These are phyloP conservation scores for Nakazawaea populi DNA, from an alignment of 805 yeast species.

Conservation along the genomic window DNA sequence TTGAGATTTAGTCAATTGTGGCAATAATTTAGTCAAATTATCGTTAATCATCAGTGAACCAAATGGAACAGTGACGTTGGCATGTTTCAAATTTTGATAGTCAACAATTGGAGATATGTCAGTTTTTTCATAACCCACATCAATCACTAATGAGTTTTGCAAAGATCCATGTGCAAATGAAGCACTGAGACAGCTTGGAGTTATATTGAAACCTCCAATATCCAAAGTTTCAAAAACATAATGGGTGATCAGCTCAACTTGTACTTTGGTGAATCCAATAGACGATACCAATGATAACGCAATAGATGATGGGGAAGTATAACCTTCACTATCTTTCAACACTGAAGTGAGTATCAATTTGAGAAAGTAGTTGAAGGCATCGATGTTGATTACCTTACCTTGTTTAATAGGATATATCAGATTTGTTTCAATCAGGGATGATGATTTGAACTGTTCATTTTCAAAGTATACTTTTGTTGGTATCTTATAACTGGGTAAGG, in stretches of 20 bases:
- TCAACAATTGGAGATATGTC: slow-evolving; percentile 80
- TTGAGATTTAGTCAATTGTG: slow-evolving; percentile 50
- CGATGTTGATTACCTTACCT: slow-evolving; percentile 61
- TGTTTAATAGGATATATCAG: slow-evolving; percentile 57
- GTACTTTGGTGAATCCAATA: slow-evolving; percentile 60
- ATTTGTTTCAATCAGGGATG: slow-evolving; percentile 24
- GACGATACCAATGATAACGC: slow-evolving; percentile 69
- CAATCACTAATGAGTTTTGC: slow-evolving; percentile 67
- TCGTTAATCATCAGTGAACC: slow-evolving; percentile 70
- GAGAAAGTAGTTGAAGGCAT: slow-evolving; percentile 63
- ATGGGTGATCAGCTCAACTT: slow-evolving; percentile 65
- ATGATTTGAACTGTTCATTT: slow-evolving; percentile 28
- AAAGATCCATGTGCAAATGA: slow-evolving; percentile 66
- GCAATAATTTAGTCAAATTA: slow-evolving; percentile 45
- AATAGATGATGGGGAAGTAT: slow-evolving; percentile 34
- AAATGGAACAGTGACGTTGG: slow-evolving; percentile 22
- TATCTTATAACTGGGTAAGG: slow-evolving; percentile 69
- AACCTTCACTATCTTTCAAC: slow-evolving; percentile 24
- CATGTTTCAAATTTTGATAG: slow-evolving; percentile 54
- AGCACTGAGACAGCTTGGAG: slow-evolving; percentile 64
- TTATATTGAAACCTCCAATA: slow-evolving; percentile 63
- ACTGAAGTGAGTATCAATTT: slow-evolving; percentile 47
- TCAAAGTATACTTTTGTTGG: slow-evolving; percentile 61
- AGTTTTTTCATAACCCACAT: slow-evolving; percentile 70
- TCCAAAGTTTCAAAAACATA: slow-evolving; percentile 71